Evolutionary conservation across 306 rosid species (phyloP), one percentile per base, ranked within the genome.

Genomic region (Albizia julibrissin): DNA sequence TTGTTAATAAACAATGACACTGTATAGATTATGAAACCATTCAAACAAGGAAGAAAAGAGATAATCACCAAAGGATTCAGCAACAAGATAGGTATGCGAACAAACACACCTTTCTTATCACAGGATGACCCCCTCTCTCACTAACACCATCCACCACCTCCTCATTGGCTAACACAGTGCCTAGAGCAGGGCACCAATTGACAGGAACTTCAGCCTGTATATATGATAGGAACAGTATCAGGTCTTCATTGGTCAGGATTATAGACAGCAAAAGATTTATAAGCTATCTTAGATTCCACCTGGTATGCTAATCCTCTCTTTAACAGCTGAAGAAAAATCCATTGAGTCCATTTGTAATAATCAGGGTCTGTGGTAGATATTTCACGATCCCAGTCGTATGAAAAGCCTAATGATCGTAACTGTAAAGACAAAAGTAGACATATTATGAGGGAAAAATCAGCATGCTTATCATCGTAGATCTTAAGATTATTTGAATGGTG

Each of bases 141-240:
- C 99, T 93, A 78, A 95, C 89, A 85, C 98, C 99, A 86, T 93
- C 99, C 73, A 92, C 78, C 86, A 95, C 99, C 92, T 95, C 99
- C 89, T 95, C 99, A 68, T 95, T 95, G 81, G 99, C 99, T 91
- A 95, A 88, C 76, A 95, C 99, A 33, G 99, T 95, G 82, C 99
- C 99, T 87, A 95, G 95, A 27, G 94, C 97, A 75, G 99, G 97
- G 86, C 99, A 95, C 99, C 99, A 95, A 83, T 95, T 95, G 70
- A 95, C 99, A 1, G 99, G 97, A 85, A 95, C 99, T 91, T 95
- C 98, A 72, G 98, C 99, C 99, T 95, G 87, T 85, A 79, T 16
- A 49, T 75, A 79, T 58, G 56, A 80, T 46, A 84, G 15, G 64
- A 79, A 77, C 27, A 56, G 59, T 42, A 10, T 86, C 80, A 69